Conservation (phyloP, 148 eudicot genomes). For the Rhododendron ferrugineum region DNA sequence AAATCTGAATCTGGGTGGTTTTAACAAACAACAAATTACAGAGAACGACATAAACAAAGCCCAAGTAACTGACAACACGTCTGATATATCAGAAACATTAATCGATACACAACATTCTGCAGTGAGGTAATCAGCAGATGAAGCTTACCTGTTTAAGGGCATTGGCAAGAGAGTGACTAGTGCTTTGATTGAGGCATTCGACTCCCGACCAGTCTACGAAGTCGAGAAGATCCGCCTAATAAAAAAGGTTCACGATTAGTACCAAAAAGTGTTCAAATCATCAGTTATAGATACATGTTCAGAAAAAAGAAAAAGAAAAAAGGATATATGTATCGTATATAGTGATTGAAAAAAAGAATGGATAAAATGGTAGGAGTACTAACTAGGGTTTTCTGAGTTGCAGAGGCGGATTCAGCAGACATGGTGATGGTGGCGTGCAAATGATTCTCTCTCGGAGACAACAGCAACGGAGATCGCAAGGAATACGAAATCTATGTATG, state of each 20-base stretch:
- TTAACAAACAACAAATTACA: neutral
- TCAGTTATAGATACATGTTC: neutral
- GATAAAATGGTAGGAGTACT: constrained; percentile 1
- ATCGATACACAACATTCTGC: neutral
- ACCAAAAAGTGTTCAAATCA: neutral
- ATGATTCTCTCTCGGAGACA: neutral
- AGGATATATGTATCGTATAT: neutral
- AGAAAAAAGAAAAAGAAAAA: too few species aligned
- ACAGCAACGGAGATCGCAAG: neutral
- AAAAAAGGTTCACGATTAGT: neutral
- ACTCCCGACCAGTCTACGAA: constrained; percentile 87
- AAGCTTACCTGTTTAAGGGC: constrained; percentile 79
- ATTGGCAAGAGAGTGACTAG: constrained; percentile 48
- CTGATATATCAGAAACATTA: neutral
- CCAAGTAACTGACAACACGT: neutral
- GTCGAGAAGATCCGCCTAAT: constrained; percentile 78
- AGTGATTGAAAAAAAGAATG: neutral
- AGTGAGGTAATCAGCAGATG: neutral
- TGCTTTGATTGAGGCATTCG: constrained; percentile 85
- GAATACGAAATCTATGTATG: neutral
- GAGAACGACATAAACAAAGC: neutral
- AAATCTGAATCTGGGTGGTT: neutral
- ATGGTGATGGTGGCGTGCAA: constrained; percentile 38
- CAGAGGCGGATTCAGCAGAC: constrained; percentile 67
- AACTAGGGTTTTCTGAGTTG: constrained; percentile 47